Conservation (phyloP, 805 yeast genomes). For the Myxozyma sirexii region DNA sequence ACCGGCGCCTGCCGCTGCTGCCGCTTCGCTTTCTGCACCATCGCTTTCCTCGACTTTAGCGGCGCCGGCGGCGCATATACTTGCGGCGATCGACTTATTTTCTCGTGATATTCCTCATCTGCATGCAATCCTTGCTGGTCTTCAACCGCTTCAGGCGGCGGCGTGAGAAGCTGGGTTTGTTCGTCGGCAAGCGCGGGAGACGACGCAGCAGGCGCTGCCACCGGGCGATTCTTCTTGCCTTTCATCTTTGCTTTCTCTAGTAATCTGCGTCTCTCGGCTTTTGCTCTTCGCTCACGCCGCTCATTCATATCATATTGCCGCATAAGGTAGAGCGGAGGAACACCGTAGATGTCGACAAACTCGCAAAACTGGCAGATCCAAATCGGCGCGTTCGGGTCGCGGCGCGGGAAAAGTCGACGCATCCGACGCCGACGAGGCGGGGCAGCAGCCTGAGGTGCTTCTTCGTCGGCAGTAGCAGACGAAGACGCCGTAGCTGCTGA, state of each 20-base stretch:
- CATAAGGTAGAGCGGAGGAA: conserved; percentile 31
- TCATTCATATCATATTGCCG: conserved; percentile 30
- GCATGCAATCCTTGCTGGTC: neutral
- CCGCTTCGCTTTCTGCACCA: conserved; percentile 11
- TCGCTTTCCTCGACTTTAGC: conserved; percentile 10
- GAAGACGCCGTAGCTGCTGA: neutral
- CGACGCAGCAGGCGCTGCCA: neutral
- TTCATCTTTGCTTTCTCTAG: conserved; percentile 34
- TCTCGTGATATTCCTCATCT: neutral
- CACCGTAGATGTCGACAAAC: conserved; percentile 34
- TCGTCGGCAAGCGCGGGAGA: neutral
- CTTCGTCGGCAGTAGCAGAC: neutral
- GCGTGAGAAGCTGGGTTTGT: neutral
- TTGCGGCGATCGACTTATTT: neutral
- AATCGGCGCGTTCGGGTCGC: conserved; percentile 23
- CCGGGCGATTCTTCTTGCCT: conserved; percentile 25
- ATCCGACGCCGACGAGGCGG: neutral
- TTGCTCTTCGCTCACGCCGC: conserved; percentile 26
- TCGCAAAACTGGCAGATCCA: conserved; percentile 39
- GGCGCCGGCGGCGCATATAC: neutral
- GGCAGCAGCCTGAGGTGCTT: neutral
- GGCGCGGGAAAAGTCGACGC: conserved; percentile 9
- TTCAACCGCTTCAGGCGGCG: neutral
- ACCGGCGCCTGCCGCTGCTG: conserved; percentile 12
- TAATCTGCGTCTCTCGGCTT: conserved; percentile 30